Evolutionary conservation across 1,284 basidiomycete genomes (phyloP).

Genomic region (Fomitopsis betulina): DNA sequence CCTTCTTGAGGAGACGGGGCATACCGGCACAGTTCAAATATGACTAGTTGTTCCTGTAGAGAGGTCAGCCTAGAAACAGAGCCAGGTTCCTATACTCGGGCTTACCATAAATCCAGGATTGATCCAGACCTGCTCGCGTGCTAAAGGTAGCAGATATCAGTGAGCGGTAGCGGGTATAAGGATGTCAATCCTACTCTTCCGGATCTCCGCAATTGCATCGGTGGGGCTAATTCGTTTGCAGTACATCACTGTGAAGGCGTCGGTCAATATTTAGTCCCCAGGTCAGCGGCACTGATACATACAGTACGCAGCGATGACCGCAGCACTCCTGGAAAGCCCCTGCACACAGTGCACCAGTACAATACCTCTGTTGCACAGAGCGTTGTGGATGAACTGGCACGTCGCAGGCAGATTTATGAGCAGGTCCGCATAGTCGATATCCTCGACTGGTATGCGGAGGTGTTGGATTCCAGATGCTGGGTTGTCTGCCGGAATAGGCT

Average conservation of each 20-base stretch:
- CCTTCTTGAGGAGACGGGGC: constrained; percentile 56
- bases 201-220: constrained; percentile 57
- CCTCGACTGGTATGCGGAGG: constrained; percentile 69
- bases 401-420: constrained; percentile 74
- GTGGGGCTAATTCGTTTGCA: constrained; percentile 51
- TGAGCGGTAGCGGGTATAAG: not conserved
- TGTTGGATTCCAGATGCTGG: constrained; percentile 69
- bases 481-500: constrained; percentile 68
- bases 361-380: constrained; percentile 57
- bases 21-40: constrained; percentile 74
- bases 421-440: constrained; percentile 81
- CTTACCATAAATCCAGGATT: constrained; percentile 58
- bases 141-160: constrained; percentile 28
- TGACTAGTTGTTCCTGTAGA: constrained; percentile 60
- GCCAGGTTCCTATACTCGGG: not conserved
- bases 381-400: constrained; percentile 77
- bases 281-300: constrained; percentile 22
- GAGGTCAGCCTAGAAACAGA: not conserved
- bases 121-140: constrained; percentile 74
- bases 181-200: constrained; percentile 43
- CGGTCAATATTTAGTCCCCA: not conserved
- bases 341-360: constrained; percentile 84
- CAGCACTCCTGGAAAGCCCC: constrained; percentile 78
- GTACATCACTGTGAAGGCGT: constrained; percentile 60
- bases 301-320: constrained; percentile 82